These are phyloP conservation scores for Paramyrothecium roridum DNA, from an alignment of 2,329 filamentous ascomycete genomes.

Conservation along the genomic window DNA sequence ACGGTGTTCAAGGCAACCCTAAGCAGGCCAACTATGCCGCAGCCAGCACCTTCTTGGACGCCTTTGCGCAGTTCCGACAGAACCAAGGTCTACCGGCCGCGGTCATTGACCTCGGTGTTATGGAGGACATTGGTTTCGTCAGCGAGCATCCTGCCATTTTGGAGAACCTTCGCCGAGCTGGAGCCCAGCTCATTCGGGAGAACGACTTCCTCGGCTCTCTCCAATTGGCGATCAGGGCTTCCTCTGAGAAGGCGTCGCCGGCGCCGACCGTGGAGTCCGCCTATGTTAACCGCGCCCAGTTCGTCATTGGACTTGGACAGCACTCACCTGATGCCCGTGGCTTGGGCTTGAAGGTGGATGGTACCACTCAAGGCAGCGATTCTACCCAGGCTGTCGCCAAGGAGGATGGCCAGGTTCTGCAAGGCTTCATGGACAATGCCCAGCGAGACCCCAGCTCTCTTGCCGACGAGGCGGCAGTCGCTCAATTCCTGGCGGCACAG, in stretches of 20 bases:
- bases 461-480: not conserved
- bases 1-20: not conserved
- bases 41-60: not conserved
- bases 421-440: not conserved
- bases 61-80: not conserved
- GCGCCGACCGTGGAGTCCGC: not conserved
- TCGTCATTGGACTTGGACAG: not conserved
- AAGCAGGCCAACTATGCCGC: not conserved
- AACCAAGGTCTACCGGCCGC: conserved; percentile 3
- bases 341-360: not conserved
- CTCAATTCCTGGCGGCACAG: not conserved
- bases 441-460: not conserved
- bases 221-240: not conserved
- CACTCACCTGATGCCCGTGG: not conserved
- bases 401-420: not conserved
- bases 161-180: not conserved
- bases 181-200: not conserved
- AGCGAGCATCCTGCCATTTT: not conserved
- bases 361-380: not conserved
- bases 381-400: not conserved
- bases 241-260: not conserved
- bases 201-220: not conserved
- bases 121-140: conserved; percentile 7
- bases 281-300: not conserved
- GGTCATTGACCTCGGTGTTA: conserved; percentile 8